Conservation (phyloP, 768 basidiomycete genomes). For the Crassisporium funariophilum region DNA sequence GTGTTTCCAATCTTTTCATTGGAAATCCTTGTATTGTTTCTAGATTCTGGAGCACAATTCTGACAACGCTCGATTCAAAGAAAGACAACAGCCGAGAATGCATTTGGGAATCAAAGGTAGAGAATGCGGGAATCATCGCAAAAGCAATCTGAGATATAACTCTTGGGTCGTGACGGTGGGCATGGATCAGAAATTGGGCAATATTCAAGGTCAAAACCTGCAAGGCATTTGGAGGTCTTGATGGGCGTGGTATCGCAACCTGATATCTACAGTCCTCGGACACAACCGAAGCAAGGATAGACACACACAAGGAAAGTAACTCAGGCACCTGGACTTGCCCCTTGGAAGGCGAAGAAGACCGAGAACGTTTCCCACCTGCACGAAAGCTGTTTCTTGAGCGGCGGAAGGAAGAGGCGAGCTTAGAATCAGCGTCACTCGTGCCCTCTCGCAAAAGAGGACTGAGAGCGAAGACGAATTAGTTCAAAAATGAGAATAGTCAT, state of each 20-base stretch:
- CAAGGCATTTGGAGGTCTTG: conserved; percentile 73
- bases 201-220: conserved; percentile 74
- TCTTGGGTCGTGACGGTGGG: conserved; percentile 51
- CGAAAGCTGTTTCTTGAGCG: conserved; percentile 46
- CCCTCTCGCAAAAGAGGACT: conserved; percentile 22
- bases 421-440: conserved; percentile 22
- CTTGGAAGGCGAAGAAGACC: conserved; percentile 50
- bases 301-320: conserved; percentile 60
- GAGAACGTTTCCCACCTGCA: conserved; percentile 44
- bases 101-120: conserved; percentile 67
- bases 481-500: not conserved
- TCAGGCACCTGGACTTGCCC: conserved; percentile 44
- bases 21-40: conserved; percentile 20
- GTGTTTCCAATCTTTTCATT: not conserved
- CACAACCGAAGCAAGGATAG: conserved; percentile 63
- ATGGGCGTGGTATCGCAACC: conserved; percentile 57
- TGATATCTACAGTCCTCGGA: conserved; percentile 74
- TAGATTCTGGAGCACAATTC: conserved; percentile 53
- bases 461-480: not conserved
- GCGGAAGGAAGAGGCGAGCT: conserved; percentile 46
- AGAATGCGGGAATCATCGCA: conserved; percentile 74
- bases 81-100: conserved; percentile 63
- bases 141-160: conserved; percentile 63
- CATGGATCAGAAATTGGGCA: conserved; percentile 63
- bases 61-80: conserved; percentile 64